Evolutionary conservation across 1,284 basidiomycete species (phyloP).

Genomic region (Anthracocystis setariae): DNA sequence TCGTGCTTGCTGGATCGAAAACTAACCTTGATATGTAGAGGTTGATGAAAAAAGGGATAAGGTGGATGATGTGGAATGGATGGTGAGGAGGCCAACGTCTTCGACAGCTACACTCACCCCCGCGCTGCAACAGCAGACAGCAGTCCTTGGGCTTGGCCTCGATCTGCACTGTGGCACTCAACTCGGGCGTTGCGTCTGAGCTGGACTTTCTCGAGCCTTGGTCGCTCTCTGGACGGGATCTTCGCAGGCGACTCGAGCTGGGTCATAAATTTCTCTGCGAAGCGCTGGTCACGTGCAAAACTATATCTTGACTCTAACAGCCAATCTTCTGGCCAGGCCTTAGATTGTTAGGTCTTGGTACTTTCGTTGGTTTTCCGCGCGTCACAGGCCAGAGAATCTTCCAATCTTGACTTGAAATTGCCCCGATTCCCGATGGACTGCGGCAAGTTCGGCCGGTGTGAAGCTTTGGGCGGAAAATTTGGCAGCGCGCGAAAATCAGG

Average conservation of each 20-base stretch:
- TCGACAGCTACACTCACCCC: not conserved
- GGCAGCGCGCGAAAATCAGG: not conserved
- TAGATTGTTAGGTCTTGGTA: too few species aligned
- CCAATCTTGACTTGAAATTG: too few species aligned
- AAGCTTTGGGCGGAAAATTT: not conserved
- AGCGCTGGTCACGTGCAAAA: not conserved
- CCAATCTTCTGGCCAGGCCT: not conserved
- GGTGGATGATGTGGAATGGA: slow-evolving; percentile 27
- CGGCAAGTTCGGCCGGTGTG: slow-evolving; percentile 35
- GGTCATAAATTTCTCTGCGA: not conserved
- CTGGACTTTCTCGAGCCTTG: too few species aligned
- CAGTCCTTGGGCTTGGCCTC: too few species aligned
- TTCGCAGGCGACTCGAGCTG: too few species aligned
- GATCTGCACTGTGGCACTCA: too few species aligned
- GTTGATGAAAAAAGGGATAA: slow-evolving; percentile 34
- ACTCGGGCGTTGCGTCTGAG: too few species aligned
- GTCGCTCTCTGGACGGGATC: too few species aligned
- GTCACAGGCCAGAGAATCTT: too few species aligned
- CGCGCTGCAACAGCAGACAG: not conserved
- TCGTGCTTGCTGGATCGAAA: slow-evolving; percentile 7
- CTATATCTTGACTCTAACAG: not conserved
- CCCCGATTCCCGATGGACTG: slow-evolving; percentile 27
- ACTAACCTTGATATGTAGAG: slow-evolving; percentile 45
- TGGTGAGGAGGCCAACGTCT: slow-evolving; percentile 11
- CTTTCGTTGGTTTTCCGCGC: too few species aligned